Evolutionary conservation across 805 yeast genomes (phyloP).

Genomic region (Kazachstania kunashirensis): DNA sequence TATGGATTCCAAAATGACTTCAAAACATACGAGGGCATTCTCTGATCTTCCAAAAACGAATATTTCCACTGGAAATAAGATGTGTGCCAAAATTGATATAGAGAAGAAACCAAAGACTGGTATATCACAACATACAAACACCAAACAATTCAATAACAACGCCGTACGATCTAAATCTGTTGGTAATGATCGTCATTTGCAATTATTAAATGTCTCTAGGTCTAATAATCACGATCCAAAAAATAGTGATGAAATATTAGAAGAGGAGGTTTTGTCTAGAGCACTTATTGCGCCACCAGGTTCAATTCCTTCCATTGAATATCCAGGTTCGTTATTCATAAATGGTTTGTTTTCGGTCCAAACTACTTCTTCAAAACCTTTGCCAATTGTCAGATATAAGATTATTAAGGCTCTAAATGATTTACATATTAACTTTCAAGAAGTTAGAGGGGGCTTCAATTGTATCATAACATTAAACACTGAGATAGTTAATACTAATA

Average conservation of each 20-base stretch:
- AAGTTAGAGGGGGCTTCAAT: constrained; percentile 90
- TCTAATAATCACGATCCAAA: background rate
- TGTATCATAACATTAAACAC: constrained; percentile 35
- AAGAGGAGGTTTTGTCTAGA: constrained; percentile 39
- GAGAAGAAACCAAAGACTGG: too few relatives aligned
- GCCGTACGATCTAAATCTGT: constrained; percentile 1
- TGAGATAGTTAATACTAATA: background rate
- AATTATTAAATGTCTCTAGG: background rate
- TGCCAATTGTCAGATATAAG: constrained; percentile 77
- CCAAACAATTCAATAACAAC: too few relatives aligned
- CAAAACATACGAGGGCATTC: constrained; percentile 3
- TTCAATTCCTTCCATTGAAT: constrained; percentile 87
- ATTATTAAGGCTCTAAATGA: constrained; percentile 65
- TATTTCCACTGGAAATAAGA: too few relatives aligned
- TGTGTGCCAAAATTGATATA: too few relatives aligned
- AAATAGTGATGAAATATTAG: constrained; percentile 10
- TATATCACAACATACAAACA: too few relatives aligned
- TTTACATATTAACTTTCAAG: constrained; percentile 70
- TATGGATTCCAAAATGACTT: background rate
- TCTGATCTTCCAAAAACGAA: constrained; percentile 1
- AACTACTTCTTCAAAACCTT: constrained; percentile 85
- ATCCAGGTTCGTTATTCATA: constrained; percentile 78
- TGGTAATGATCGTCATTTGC: constrained; percentile 1
- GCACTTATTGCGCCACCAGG: constrained; percentile 55
- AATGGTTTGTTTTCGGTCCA: constrained; percentile 92